Evolutionary conservation across 371 early-diverging fungal species (phyloP).

Genomic region (Rhizopus stolonifer): DNA sequence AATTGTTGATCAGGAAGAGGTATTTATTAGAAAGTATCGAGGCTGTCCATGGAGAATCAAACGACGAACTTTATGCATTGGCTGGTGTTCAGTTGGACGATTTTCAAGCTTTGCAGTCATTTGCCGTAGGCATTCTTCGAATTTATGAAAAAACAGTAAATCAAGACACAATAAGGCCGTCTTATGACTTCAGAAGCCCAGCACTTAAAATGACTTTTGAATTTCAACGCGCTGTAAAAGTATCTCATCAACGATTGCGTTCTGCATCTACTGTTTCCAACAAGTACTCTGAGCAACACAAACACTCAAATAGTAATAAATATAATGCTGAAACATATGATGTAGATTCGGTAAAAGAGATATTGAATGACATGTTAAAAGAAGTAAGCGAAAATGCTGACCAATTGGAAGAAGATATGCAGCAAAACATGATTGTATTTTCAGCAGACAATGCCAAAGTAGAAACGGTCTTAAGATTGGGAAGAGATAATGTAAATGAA

Average conservation of each 20-base stretch:
- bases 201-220: constrained; percentile 44
- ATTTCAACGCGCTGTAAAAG: constrained; percentile 45
- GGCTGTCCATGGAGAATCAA: constrained; percentile 24
- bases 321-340: constrained; percentile 4
- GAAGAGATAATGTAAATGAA: constrained; percentile 15
- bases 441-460: constrained; percentile 34
- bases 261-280: constrained; percentile 16
- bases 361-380: constrained; percentile 43
- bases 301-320: background rate
- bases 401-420: constrained; percentile 49
- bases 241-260: constrained; percentile 35
- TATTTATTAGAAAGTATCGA: constrained; percentile 28
- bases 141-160: constrained; percentile 39
- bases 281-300: constrained; percentile 6
- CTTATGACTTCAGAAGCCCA: constrained; percentile 44
- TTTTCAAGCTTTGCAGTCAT: constrained; percentile 41
- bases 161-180: constrained; percentile 6
- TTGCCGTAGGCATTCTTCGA: constrained; percentile 45
- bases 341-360: constrained; percentile 31
- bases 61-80: constrained; percentile 28
- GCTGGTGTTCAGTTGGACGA: constrained; percentile 40
- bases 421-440: constrained; percentile 32
- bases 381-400: constrained; percentile 53
- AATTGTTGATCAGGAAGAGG: constrained; percentile 26
- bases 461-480: constrained; percentile 48